A percentile compares a stretch with the other conserved stretches of the same genome.
Conservation (phyloP, 148 eudicot species). For the Amaranthus palmeri region DNA sequence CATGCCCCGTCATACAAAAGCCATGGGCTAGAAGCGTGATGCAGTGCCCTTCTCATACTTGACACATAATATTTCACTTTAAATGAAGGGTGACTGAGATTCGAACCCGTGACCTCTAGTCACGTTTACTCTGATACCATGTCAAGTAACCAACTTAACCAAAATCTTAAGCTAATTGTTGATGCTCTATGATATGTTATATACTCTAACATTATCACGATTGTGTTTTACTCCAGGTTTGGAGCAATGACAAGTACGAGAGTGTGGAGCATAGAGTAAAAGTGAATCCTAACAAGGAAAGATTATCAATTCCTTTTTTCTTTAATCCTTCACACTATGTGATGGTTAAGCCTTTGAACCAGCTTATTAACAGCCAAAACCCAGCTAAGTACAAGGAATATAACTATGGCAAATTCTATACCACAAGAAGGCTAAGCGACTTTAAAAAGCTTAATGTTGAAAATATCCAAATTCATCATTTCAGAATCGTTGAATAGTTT, state of each 20-base stretch:
- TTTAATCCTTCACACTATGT: slow-evolving; percentile 47
- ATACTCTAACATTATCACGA: no score
- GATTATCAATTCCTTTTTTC: slow-evolving; percentile 54
- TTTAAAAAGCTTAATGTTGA: slow-evolving; percentile 62
- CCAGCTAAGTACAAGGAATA: slow-evolving; percentile 48
- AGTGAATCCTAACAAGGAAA: slow-evolving; percentile 43
- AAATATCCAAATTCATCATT: slow-evolving; percentile 55
- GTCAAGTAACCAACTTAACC: no score
- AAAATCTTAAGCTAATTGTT: no score
- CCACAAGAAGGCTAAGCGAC: slow-evolving; percentile 43
- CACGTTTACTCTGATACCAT: no score
- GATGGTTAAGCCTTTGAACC: slow-evolving; percentile 50
- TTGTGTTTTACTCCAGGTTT: slow-evolving; percentile 34
- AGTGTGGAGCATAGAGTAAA: slow-evolving; percentile 66
- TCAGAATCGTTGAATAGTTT: slow-evolving; percentile 19
- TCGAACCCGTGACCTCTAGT: no score
- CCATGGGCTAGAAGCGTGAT: no score
- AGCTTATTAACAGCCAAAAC: slow-evolving; percentile 36
- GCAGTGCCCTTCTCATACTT: no score
- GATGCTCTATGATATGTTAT: no score
- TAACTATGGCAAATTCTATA: slow-evolving; percentile 54
- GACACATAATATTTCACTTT: no score
- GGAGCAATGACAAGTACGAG: slow-evolving; percentile 66
- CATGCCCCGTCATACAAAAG: no score
- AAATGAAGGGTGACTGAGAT: no score